Evolutionary conservation across 306 rosid genomes (phyloP), one percentile per base, ranked within the genome.

Genomic region (Quercus suber): DNA sequence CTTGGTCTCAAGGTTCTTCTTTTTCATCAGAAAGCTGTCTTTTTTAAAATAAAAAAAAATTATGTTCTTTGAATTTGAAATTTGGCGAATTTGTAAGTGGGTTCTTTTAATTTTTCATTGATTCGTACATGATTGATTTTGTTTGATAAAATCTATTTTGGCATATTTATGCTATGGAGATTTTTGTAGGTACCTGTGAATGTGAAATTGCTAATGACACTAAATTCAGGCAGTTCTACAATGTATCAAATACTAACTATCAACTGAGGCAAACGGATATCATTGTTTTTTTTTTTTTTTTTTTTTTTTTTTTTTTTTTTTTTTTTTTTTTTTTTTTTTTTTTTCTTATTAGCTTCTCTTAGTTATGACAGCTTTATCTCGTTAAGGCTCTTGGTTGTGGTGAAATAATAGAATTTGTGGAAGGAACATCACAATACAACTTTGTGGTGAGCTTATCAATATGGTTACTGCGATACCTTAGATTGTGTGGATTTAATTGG

Each of bases 1-100:
- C 97, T 95, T 74, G 99, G 99, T 58, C 80, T 95, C 45, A 93
- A 92, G 99, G 99, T 93, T 19, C 69, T 61, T 5, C 70, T 43
- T 15, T 43, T 73, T n/a, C 28, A 14, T 45, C 71, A 55, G 21
- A 56, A 41, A 51, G 31, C 25, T 12, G 15, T 28, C 51, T 11
- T 64, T 51, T 13, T 11, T 14, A 31, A 20, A 12, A 12, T 10
- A 23, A 23, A 23, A 23, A 23, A 23, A 23, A 0, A 23, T 23
- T 60, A 5, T 49, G 17, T 3, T 27, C 25, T 3, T 35, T 55
- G 57, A 6, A 35, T 31, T 68, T 35, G 28, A 68, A 68, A 68
- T 68, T 19, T 37, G 72, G 10, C 52, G 52, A 67, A 8, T 67
- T n/a, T 11, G 69, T 14, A 27, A 12, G 4, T 63, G 69, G 11